phyloP scores from a whole-genome alignment of 768 basidiomycete genomes.

The Amanita rubescens region DNA sequence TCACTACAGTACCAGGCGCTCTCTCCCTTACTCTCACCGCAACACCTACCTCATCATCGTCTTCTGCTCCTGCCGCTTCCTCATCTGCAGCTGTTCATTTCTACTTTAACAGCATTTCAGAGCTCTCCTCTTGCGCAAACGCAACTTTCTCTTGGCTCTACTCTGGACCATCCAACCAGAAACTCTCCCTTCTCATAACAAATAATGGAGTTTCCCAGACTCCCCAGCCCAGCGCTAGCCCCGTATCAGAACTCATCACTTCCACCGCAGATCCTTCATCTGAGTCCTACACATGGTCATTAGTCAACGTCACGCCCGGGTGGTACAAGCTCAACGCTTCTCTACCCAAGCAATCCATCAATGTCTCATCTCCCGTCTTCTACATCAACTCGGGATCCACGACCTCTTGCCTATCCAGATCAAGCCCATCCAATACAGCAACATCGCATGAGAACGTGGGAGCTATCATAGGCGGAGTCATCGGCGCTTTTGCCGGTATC shows the following conservation, averaged over 20 bases:
- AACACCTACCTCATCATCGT: conserved; percentile 6
- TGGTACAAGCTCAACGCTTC: conserved; percentile 35
- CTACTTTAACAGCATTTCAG: conserved; percentile 12
- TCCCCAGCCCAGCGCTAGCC: neutral
- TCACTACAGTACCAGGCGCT: neutral
- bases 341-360: conserved; percentile 15
- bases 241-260: neutral
- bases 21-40: neutral
- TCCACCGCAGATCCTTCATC: conserved; percentile 19
- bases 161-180: conserved; percentile 18
- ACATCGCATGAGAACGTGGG: conserved; percentile 25
- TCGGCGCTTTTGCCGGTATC: conserved; percentile 36
- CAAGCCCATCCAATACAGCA: conserved; percentile 5
- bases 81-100: conserved; percentile 15
- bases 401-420: conserved; percentile 24
- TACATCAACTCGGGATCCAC: conserved; percentile 23
- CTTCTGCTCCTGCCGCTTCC: neutral
- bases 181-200: conserved; percentile 29
- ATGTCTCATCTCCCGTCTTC: conserved; percentile 18
- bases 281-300: conserved; percentile 31
- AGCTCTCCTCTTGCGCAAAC: conserved; percentile 22
- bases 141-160: conserved; percentile 32
- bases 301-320: conserved; percentile 41
- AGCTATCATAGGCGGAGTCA: conserved; percentile 43
- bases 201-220: conserved; percentile 28